Conservation (phyloP, 495 filamentous ascomycete species). For the Halenospora varia region DNA sequence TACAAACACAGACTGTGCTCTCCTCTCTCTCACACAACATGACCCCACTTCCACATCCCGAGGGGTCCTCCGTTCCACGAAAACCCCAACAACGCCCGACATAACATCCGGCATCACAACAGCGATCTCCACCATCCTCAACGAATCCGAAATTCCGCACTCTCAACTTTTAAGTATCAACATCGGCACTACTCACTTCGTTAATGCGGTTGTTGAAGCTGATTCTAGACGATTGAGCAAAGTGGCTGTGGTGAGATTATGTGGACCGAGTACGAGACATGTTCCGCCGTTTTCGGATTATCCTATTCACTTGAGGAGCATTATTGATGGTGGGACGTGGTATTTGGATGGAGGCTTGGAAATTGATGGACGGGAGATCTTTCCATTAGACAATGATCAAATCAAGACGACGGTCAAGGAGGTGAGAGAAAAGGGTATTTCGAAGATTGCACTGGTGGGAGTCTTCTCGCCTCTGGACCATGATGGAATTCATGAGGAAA, state of each 20-base stretch:
- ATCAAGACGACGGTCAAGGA: conserved; percentile 36
- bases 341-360: conserved; percentile 40
- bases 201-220: conserved; percentile 58
- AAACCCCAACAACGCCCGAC: conserved; percentile 30
- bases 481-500: conserved; percentile 42
- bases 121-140: conserved; percentile 31
- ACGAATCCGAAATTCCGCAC: conserved; percentile 25
- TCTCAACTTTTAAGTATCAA: conserved; percentile 26
- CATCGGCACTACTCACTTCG: conserved; percentile 62
- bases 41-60: conserved; percentile 9
- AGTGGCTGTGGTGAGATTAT: conserved; percentile 53
- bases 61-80: conserved; percentile 19
- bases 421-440: conserved; percentile 41
- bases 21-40: conserved; percentile 12
- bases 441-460: conserved; percentile 49
- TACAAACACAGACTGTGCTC: conserved; percentile 20
- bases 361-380: conserved; percentile 44
- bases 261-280: conserved; percentile 49
- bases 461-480: conserved; percentile 56
- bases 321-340: conserved; percentile 43
- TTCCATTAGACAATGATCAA: conserved; percentile 41
- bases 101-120: conserved; percentile 39
- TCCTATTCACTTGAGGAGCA: conserved; percentile 37
- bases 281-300: conserved; percentile 50
- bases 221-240: conserved; percentile 45